Base-by-base conservation (phyloP, 2,329 filamentous ascomycete genomes). In the Fusarium sp. region DNA sequence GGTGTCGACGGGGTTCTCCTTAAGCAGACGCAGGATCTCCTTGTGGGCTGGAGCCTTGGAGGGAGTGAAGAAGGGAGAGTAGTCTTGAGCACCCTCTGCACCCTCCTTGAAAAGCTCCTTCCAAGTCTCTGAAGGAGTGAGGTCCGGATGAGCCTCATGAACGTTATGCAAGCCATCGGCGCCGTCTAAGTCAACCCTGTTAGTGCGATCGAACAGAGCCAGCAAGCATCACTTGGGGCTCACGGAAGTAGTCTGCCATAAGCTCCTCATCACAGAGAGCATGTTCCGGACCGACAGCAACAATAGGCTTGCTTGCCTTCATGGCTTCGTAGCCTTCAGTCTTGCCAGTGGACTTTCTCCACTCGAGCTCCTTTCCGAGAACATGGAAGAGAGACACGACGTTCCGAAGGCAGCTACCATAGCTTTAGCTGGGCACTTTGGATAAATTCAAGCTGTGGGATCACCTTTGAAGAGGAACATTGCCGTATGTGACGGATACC, bases 401-500 rank as follows among this genome's bases (percentile, higher is more conserved):
- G 80, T 99, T 99, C 55, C 91, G 89, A 55, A 97, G 85, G 75
- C 93, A 97, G 79, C 91, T 94, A 38, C 7, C 4, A 13, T 0
- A 27, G 23, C 6, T 25, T 73, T 25, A 72, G 55, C 7, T 14
- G 14, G 9, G 20, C 18, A 16, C 18, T 9, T 4, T 4, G 36
- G 6, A 23, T 54, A 31, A 18, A 53, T 13, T 13, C 10, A 70
- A 81, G 65, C 10, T 18, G 11, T 31, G 25, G 10, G 8, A 23
- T 51, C 79, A 93, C 91, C 89, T 94, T 68, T 93, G 86, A 14
- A 97, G 88, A 72, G 94, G 89, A 20, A 98, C 92, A 77, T 99
- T 99, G 61, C 96, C 96, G 79, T 96, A 97, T 1, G 94, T 97
- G 65, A 97, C 86, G 1, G 93, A 97, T 61, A 99, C 85, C 79